Evolutionary conservation across 306 rosid species (phyloP), one percentile per base, ranked within the genome.

Genomic region (Cicer arietinum): DNA sequence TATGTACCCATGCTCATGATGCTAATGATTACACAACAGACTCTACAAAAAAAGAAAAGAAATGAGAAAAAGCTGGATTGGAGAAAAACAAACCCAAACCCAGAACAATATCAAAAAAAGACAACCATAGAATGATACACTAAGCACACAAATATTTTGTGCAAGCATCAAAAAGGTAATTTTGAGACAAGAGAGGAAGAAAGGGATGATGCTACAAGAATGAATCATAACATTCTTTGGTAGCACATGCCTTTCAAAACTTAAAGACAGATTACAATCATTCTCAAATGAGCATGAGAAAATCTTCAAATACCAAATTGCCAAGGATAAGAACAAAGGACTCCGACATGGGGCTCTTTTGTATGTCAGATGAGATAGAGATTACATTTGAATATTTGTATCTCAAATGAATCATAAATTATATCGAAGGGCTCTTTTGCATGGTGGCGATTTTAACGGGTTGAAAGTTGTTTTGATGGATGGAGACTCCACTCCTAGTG

Each of bases 401-500:
- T 67, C 51, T 77, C 65, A 78, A 87, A 80, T 72, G 76, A 71
- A 71, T 81, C 85, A 89, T 81, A 87, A 84, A 73, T 94, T 88
- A 12, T 90, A 92, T 58, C 88, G 91, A 63, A 95, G 95, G 79
- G 93, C 86, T 88, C 97, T 86, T 88, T 86, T 90, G 96, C 99
- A 95, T 65, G 86, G 73, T 37, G 97, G 96, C 30, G 93, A 88
- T 67, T 88, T 94, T 65, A 88, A 89, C 60, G 78, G 77, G 63
- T 89, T 87, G 69, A 78, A 76, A 73, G 74, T 75, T 65, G 80
- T 86, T 44, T 81, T 82, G 16, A 82, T 84, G 59, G 88, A 87
- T 66, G 99, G 92, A 59, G 96, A 90, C 73, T 89, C 99, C 87
- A 85, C 80, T 84, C 99, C 99, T 14, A 95, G 91, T 77, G 99